These are phyloP conservation scores for Alternaria triticimaculans DNA, from an alignment of 2,329 filamentous ascomycete genomes.

Conservation along the genomic window DNA sequence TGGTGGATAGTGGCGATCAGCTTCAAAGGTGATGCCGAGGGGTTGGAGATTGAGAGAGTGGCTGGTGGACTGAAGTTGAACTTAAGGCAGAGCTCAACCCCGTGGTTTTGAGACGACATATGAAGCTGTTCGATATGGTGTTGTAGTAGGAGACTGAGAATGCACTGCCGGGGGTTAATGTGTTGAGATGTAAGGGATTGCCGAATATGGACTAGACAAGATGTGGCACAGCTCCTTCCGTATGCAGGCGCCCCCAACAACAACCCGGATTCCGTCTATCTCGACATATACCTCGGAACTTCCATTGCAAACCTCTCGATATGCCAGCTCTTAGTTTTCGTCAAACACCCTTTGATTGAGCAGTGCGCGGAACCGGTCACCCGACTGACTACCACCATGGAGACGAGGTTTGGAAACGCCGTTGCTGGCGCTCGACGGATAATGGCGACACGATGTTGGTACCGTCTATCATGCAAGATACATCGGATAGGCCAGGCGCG, in stretches of 20 bases:
- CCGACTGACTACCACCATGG: background rate
- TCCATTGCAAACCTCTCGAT: background rate
- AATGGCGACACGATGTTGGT: too few relatives aligned
- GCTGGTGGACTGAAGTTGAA: slow-evolving; percentile 11
- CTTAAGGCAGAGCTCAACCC: slow-evolving; percentile 13
- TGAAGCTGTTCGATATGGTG: slow-evolving; percentile 11
- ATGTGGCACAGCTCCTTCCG: background rate
- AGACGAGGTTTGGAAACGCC: background rate
- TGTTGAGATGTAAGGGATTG: background rate
- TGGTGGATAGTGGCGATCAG: slow-evolving; percentile 16
- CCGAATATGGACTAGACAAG: background rate
- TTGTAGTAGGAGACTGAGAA: slow-evolving; percentile 4
- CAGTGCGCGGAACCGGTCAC: background rate
- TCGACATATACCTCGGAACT: background rate
- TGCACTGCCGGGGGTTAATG: background rate
- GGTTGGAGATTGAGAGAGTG: slow-evolving; percentile 15
- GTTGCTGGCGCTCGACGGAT: background rate
- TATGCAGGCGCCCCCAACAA: background rate
- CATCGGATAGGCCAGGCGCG: background rate
- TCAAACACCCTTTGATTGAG: background rate
- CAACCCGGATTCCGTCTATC: background rate
- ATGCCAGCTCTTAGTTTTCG: background rate
- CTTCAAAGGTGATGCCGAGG: slow-evolving; percentile 14
- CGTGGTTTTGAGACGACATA: slow-evolving; percentile 11
- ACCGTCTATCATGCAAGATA: background rate